Base-by-base conservation (phyloP, 2,329 filamentous ascomycete genomes). In the Xylariaceae sp. region DNA sequence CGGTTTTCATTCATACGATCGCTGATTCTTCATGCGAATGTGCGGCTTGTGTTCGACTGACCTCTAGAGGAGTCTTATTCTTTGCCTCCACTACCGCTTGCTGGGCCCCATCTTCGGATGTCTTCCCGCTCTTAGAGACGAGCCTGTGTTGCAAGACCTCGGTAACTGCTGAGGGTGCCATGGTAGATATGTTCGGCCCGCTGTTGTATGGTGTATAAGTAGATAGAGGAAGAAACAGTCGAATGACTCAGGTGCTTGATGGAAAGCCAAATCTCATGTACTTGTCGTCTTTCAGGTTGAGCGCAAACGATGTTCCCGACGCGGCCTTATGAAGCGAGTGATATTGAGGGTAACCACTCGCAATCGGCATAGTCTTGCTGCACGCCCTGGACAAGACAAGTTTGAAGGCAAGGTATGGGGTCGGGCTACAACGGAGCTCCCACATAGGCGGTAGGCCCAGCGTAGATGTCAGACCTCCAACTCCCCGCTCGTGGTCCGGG, bases 91-190 rank as follows among this genome's bases (percentile, higher is more conserved):
- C 54, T 3, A 30, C 39, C 5, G 39, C 42, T 39, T 61, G 50
- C 26, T 31, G 46, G 7, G 43, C 49, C 12, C 46, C 35, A n/a
- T 59, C 54, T n/a, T 53, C 46, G 19, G 52, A 42, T 32, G 61
- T 60, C 50, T 56, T 60, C 40, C 55, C 51, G 26, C 47, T 55
- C 45, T 62, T 64, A 45, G 57, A 52, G 27, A 59, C 46, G 35
- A 62, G 47, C 27, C 48, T 53, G 47, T 48, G 57, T 19, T 59
- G 53, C 45, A 63, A 29, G 29, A 60, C 57, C 51, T 67, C 64
- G 29, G 64, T 61, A 44, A 65, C 65, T 27, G 66, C 67, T 48
- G 68, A 69, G 19, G 69, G 67, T 5, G 68, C 66, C 68, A 70
- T 71, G 51, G 37, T 60, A 37, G 35, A 3, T 37, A 37, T 37